Evolutionary conservation across 2,329 filamentous ascomycete species (phyloP), one percentile per base, ranked within the genome.

Genomic region (Nannizzia gypsea): DNA sequence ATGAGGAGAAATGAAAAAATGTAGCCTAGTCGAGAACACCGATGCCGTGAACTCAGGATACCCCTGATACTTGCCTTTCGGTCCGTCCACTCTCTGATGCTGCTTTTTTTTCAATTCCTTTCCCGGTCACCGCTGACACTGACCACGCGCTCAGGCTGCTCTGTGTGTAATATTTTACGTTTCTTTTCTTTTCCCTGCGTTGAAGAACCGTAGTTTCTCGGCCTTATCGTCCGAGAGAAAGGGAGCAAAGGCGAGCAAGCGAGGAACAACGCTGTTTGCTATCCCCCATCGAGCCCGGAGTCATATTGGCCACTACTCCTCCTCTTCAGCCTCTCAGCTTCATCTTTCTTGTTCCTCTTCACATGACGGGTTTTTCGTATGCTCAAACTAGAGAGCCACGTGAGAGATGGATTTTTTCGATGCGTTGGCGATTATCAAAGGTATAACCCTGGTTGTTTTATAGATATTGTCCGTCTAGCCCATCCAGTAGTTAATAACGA

Each of bases 211-310:
- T 22, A n/a, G 22, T 52, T 31, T 52, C 42, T 52, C 48, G 26
- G 48, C 48, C 48, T 28, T 52, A 52, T 52, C 48, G 48, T 52
- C 48, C 48, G 48, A 52, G 48, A 52, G 26, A 52, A 26, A 26
- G 15, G 2, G 4, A 24, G 8, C 42, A 20, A 6, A 17, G 6
- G n/a, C 1, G 40, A 42, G 40, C 40, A 42, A 20, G n/a, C 1
- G 17, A 42, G 3, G 40, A 42, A 15, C 15, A 20, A 42, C 40
- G 40, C 5, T 24, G 11, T 22, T 11, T 6, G 5, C 4, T 24
- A 9, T 20, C 5, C 3, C 17, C 5, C 15, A 9, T 46, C 17
- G 8, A 6, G 11, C 6, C 20, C 42, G 38, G n/a, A 34, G 31
- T 24, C 8, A 20, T 9, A n/a, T 13, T 24, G 20, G 42, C 42